Evolutionary conservation across 2,329 filamentous ascomycete species (phyloP).

Genomic region (Aspergillus japonicus): DNA sequence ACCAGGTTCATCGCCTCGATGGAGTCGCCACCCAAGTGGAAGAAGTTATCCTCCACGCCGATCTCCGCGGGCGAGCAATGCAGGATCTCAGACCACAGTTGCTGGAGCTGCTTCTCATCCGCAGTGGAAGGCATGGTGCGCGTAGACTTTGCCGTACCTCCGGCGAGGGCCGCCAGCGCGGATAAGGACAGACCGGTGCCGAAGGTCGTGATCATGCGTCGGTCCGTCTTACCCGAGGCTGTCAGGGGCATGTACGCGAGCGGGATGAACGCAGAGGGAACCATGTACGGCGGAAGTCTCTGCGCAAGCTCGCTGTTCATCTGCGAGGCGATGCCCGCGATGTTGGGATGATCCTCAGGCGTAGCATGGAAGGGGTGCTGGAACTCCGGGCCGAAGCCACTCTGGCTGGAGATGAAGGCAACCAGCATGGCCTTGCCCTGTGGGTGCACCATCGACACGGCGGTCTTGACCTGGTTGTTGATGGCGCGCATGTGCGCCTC

Average conservation of each 20-base stretch:
- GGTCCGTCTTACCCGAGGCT: constrained; percentile 42
- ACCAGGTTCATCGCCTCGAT: constrained; percentile 24
- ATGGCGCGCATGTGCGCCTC: constrained; percentile 36
- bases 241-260: constrained; percentile 39
- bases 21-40: constrained; percentile 26
- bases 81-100: constrained; percentile 14
- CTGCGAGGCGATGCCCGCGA: constrained; percentile 12
- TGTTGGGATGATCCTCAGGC: constrained; percentile 2
- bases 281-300: constrained; percentile 32
- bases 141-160: background rate
- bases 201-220: constrained; percentile 27
- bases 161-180: constrained; percentile 1
- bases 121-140: constrained; percentile 9
- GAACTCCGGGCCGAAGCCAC: constrained; percentile 13
- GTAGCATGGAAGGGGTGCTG: constrained; percentile 6
- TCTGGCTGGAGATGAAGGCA: constrained; percentile 15
- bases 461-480: constrained; percentile 41
- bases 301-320: constrained; percentile 13
- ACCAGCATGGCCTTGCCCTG: constrained; percentile 15
- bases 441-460: constrained; percentile 38
- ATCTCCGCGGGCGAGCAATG: constrained; percentile 5
- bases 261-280: constrained; percentile 40
- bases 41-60: constrained; percentile 23
- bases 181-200: constrained; percentile 17
- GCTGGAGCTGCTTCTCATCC: constrained; percentile 11